A percentile compares a stretch with the other conserved stretches of the same genome.
These are phyloP conservation scores for Penicillium sp. DNA, from an alignment of 2,329 filamentous ascomycete species.

Conservation along the genomic window DNA sequence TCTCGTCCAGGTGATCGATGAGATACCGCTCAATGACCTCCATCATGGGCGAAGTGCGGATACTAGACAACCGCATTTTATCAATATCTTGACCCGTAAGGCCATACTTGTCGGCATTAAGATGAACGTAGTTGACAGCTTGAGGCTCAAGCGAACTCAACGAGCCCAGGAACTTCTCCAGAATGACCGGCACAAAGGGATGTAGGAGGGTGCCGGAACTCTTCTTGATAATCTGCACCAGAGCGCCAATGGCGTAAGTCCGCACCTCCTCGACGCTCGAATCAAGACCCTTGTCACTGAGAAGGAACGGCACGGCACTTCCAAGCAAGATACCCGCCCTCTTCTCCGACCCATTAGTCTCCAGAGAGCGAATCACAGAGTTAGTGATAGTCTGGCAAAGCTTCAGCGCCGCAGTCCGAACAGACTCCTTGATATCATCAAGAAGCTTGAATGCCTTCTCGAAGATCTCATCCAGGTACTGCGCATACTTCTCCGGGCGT, in stretches of 20 bases:
- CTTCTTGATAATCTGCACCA: conserved; percentile 89
- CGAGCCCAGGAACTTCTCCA: conserved; percentile 78
- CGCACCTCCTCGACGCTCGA: conserved; percentile 88
- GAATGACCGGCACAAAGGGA: conserved; percentile 78
- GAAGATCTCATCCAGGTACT: conserved; percentile 85
- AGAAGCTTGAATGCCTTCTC: conserved; percentile 83
- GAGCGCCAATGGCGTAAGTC: conserved; percentile 77
- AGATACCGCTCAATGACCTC: conserved; percentile 84
- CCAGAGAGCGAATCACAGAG: conserved; percentile 81
- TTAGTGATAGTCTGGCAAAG: conserved; percentile 85
- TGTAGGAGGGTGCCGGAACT: conserved; percentile 74
- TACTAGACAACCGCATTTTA: conserved; percentile 77
- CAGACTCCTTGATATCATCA: conserved; percentile 93
- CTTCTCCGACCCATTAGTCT: conserved; percentile 70
- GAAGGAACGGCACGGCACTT: conserved; percentile 84
- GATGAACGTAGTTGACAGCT: conserved; percentile 87
- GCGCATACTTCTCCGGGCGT: conserved; percentile 75
- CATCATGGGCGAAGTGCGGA: conserved; percentile 85
- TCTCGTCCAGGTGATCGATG: conserved; percentile 78
- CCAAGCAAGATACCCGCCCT: conserved; percentile 79
- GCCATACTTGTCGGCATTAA: conserved; percentile 82
- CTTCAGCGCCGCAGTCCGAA: conserved; percentile 77
- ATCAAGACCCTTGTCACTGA: conserved; percentile 87
- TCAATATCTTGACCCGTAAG: conserved; percentile 89
- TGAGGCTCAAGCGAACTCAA: conserved; percentile 89